Evolutionary conservation across 2,329 filamentous ascomycete genomes (phyloP).

Genomic region (Tolypocladium album): DNA sequence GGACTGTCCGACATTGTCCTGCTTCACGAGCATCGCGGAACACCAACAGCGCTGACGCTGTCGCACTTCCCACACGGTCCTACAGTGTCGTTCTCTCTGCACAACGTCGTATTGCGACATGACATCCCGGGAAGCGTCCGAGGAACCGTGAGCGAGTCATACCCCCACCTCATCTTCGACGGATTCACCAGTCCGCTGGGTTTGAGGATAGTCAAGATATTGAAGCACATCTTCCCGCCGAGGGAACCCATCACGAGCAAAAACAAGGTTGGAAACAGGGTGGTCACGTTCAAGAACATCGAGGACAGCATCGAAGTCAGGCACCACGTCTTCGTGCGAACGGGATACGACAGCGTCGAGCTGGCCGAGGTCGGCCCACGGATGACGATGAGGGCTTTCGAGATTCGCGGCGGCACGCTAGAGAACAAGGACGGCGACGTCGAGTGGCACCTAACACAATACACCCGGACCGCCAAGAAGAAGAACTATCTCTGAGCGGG

Average conservation of each 20-base stretch:
- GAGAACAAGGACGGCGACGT: conserved; percentile 94
- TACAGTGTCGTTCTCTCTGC: conserved; percentile 68
- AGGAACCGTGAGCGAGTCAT: conserved; percentile 84
- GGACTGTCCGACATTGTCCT: conserved; percentile 78
- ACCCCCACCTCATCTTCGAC: conserved; percentile 92
- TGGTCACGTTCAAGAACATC: conserved; percentile 91
- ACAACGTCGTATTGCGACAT: conserved; percentile 85
- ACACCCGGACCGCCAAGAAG: conserved; percentile 86
- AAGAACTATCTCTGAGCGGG: conserved; percentile 36
- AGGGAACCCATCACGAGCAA: conserved; percentile 62
- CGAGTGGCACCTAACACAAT: conserved; percentile 94
- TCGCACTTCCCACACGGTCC: conserved; percentile 84
- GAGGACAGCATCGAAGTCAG: conserved; percentile 90
- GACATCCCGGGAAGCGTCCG: conserved; percentile 83
- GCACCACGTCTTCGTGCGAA: conserved; percentile 76
- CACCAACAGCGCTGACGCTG: conserved; percentile 78
- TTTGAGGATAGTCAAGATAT: conserved; percentile 71
- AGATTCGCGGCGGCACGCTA: conserved; percentile 82
- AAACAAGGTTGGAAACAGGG: conserved; percentile 70
- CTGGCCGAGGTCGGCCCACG: conserved; percentile 82
- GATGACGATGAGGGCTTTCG: conserved; percentile 95
- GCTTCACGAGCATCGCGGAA: conserved; percentile 86
- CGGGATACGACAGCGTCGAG: conserved; percentile 81
- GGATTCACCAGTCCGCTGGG: conserved; percentile 78
- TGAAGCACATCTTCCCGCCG: conserved; percentile 92